Conservation (phyloP, 495 filamentous ascomycete genomes). For the Oleoguttula mirabilis region DNA sequence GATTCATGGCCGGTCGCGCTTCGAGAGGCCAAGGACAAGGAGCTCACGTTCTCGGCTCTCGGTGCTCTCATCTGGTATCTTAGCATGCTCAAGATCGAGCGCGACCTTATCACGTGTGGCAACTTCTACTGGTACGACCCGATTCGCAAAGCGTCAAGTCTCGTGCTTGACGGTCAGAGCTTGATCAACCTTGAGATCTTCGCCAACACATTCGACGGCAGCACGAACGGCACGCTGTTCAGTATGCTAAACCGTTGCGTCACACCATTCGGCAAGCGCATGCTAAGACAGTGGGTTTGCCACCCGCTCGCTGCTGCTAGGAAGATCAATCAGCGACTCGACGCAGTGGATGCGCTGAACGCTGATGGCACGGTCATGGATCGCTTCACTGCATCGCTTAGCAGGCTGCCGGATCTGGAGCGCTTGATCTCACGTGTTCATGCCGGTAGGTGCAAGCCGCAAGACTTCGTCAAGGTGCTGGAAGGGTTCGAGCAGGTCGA, state of each 20-base stretch:
- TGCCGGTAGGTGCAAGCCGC: constrained; percentile 71
- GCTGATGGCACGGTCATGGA: constrained; percentile 66
- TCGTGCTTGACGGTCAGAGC: constrained; percentile 92
- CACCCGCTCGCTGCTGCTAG: constrained; percentile 78
- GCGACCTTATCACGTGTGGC: constrained; percentile 73
- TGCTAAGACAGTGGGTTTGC: constrained; percentile 96
- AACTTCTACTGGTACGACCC: constrained; percentile 90
- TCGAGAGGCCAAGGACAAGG: constrained; percentile 59
- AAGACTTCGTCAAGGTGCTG: constrained; percentile 86
- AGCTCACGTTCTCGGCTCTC: constrained; percentile 82
- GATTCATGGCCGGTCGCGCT: constrained; percentile 75
- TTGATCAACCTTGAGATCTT: constrained; percentile 97
- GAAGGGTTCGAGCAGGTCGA: constrained; percentile 98
- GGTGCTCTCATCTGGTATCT: constrained; percentile 85
- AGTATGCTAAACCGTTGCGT: constrained; percentile 83
- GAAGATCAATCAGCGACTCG: constrained; percentile 87
- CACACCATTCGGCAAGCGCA: constrained; percentile 92
- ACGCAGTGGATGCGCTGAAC: constrained; percentile 89
- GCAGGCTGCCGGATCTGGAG: constrained; percentile 88
- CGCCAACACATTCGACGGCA: constrained; percentile 82
- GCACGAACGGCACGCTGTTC: constrained; percentile 76
- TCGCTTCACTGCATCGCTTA: constrained; percentile 71
- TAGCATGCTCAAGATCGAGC: constrained; percentile 70
- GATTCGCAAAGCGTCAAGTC: constrained; percentile 80
- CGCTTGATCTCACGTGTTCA: constrained; percentile 90